Conservation (phyloP, 2,329 filamentous ascomycete species). For the Gyromitra esculenta region DNA sequence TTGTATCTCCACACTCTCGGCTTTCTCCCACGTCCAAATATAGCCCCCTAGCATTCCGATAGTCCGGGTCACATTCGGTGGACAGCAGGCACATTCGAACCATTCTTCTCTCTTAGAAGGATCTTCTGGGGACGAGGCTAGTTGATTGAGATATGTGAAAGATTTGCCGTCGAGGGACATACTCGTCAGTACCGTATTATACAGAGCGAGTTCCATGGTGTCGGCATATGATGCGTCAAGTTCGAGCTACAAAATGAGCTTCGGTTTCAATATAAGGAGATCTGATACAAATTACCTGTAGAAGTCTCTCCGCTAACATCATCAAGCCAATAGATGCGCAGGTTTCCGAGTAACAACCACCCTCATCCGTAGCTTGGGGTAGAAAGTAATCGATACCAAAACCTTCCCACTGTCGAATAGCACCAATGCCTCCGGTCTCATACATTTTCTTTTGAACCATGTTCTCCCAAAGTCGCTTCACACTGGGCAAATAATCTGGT, state of each 20-base stretch:
- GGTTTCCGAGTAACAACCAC: slow-evolving; percentile 25
- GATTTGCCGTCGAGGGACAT: slow-evolving; percentile 25
- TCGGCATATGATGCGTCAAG: slow-evolving; percentile 25
- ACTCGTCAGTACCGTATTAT: slow-evolving; percentile 29
- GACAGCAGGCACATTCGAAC: slow-evolving; percentile 38
- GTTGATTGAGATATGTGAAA: slow-evolving; percentile 22
- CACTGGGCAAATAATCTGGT: not conserved
- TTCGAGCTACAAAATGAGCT: slow-evolving; percentile 3
- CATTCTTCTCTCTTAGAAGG: slow-evolving; percentile 9
- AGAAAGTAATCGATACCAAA: slow-evolving; percentile 25
- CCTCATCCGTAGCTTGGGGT: slow-evolving; percentile 14
- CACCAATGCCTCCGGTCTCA: slow-evolving; percentile 26
- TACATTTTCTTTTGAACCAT: slow-evolving; percentile 27
- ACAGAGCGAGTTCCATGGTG: slow-evolving; percentile 20
- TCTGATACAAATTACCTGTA: not conserved
- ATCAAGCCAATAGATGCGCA: slow-evolving; percentile 19
- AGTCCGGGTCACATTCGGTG: slow-evolving; percentile 16
- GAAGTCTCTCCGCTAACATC: slow-evolving; percentile 17
- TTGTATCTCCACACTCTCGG: slow-evolving; percentile 60
- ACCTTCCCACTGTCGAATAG: slow-evolving; percentile 19
- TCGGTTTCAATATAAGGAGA: not conserved
- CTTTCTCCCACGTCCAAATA: slow-evolving; percentile 7
- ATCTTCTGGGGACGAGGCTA: slow-evolving; percentile 6
- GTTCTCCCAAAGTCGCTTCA: slow-evolving; percentile 14
- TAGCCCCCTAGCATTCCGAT: slow-evolving; percentile 16